Evolutionary conservation across 192 early-diverging fungal species (phyloP).

Genomic region (Linnemannia zychae): DNA sequence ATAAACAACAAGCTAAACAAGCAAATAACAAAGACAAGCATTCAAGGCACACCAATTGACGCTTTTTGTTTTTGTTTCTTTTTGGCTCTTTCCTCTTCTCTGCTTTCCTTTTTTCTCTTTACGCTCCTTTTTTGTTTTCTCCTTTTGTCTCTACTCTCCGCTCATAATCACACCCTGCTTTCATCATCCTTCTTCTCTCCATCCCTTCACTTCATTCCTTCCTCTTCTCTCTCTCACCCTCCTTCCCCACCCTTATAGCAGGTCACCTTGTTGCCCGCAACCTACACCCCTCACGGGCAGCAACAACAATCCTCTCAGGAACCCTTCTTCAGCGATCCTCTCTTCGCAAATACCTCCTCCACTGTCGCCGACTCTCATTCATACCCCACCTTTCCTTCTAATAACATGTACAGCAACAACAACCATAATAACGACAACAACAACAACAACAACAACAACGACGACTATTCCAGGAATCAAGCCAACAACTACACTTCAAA

Average conservation of each 20-base stretch:
- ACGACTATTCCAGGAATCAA: no score
- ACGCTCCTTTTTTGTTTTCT: background rate
- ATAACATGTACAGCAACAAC: background rate
- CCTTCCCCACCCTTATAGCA: slow-evolving; percentile 12
- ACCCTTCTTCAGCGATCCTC: background rate
- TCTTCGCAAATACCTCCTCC: background rate
- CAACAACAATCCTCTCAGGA: slow-evolving; percentile 9
- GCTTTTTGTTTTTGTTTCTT: background rate
- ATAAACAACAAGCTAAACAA: background rate
- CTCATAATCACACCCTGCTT: background rate
- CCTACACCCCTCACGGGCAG: background rate
- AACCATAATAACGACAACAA: background rate
- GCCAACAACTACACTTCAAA: background rate
- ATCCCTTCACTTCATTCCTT: background rate
- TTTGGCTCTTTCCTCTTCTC: background rate
- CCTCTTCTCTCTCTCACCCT: background rate
- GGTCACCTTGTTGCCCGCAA: slow-evolving; percentile 20
- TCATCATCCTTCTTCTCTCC: slow-evolving; percentile 2
- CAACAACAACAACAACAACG: background rate
- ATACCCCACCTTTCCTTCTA: background rate
- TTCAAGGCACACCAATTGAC: background rate
- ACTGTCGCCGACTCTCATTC: background rate
- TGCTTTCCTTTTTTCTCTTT: background rate
- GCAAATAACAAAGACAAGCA: background rate
- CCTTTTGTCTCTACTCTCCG: background rate